Evolutionary conservation across 768 basidiomycete genomes (phyloP), one percentile per base, ranked within the genome.

Genomic region (Holtermanniella nyarrowii): DNA sequence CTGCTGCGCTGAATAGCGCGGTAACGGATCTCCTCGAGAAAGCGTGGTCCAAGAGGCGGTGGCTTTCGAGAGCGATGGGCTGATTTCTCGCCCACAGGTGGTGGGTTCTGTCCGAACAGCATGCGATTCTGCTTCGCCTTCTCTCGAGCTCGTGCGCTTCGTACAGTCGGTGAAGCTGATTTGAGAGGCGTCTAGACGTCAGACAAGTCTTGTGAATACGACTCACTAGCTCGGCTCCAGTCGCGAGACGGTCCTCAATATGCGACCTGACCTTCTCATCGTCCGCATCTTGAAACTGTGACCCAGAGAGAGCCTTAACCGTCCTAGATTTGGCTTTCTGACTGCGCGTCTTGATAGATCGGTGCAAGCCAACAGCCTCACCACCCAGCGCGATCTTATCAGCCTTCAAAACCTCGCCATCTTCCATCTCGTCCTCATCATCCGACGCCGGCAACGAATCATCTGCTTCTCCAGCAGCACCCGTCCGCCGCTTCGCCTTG

Each of bases 211-310:
- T 23, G 2, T 26, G 18, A 44, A 25, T 21, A 25, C 18, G 24
- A 61, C 61, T 49, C 55, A 70, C 72, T 41, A 88, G 47, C 48
- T 59, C 61, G 4, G 62, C 52, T 12, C 85, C 87, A 50, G 82
- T 82, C 26, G 79, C 82, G 25, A 91, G 72, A 54, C 86, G 86
- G 55, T 85, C 82, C 63, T 89, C 86, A 42, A 93, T 86, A 68
- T 91, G 88, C 62, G 85, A 83, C 57, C 85, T 80, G 5, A 86
- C 86, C 21, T 63, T 48, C 18, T 72, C 71, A 27, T 73, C 73
- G 23, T 70, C 60, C 7, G 70, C 73, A 48, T 74, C 73, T 49
- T 68, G 57, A 49, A 74, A 74, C 44, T 71, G 69, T 42, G 70
- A 70, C 4, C 60, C 61, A 7, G 61, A 68, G 42, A 62, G 50